These are phyloP conservation scores for Gymnopilus junonius DNA, from an alignment of 768 basidiomycete species.

Conservation along the genomic window DNA sequence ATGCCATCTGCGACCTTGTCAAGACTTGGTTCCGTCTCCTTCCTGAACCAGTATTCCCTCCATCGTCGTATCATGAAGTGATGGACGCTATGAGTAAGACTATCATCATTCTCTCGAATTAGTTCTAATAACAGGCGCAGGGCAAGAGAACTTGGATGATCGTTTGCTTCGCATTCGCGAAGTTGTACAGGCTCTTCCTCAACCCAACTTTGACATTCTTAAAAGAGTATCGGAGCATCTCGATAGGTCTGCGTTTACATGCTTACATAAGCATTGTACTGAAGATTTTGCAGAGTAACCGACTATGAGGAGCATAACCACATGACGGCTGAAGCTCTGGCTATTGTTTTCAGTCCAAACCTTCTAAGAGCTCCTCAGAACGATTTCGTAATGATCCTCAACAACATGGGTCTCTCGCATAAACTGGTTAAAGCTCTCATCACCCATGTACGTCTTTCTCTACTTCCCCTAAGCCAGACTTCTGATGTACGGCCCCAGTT, in stretches of 20 bases:
- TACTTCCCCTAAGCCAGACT: constrained; percentile 2
- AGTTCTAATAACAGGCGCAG: constrained; percentile 34
- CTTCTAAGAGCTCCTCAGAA: constrained; percentile 78
- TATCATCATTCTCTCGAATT: background rate
- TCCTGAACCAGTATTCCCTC: constrained; percentile 80
- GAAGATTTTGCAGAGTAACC: constrained; percentile 59
- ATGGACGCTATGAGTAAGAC: constrained; percentile 74
- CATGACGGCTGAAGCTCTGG: constrained; percentile 85
- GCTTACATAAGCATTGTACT: background rate
- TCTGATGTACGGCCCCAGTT: constrained; percentile 38
- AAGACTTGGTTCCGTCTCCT: constrained; percentile 87
- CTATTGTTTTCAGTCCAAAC: constrained; percentile 87
- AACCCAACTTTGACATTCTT: constrained; percentile 77
- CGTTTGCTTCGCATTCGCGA: constrained; percentile 66
- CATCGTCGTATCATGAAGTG: constrained; percentile 66
- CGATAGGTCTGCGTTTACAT: constrained; percentile 55
- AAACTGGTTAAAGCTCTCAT: constrained; percentile 78
- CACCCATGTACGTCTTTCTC: constrained; percentile 59
- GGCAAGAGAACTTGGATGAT: constrained; percentile 69
- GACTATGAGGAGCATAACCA: constrained; percentile 89
- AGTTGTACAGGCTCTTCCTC: constrained; percentile 72
- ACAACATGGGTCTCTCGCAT: constrained; percentile 80
- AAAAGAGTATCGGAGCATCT: constrained; percentile 82
- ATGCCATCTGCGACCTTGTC: constrained; percentile 82
- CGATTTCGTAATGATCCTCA: constrained; percentile 75